Conservation (phyloP, 2,329 filamentous ascomycete genomes). For the Colletotrichum cuscutae region DNA sequence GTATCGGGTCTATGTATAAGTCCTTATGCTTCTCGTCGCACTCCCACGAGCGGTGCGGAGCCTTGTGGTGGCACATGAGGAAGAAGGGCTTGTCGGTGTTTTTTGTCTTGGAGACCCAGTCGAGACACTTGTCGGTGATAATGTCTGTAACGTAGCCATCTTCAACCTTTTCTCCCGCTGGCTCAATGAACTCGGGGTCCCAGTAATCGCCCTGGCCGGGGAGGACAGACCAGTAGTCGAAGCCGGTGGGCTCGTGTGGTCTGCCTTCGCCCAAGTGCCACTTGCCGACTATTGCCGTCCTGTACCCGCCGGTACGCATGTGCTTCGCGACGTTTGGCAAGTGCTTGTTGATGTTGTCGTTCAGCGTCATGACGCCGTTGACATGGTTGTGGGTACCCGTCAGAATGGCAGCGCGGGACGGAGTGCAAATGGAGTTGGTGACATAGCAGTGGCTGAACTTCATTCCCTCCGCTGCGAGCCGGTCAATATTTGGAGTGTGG, state of each 20-base stretch:
- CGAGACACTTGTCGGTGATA: slow-evolving; percentile 60
- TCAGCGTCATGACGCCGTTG: slow-evolving; percentile 61
- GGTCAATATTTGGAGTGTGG: slow-evolving; percentile 61
- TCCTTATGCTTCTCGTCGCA: slow-evolving; percentile 58
- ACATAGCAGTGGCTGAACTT: slow-evolving; percentile 64
- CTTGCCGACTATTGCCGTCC: slow-evolving; percentile 64
- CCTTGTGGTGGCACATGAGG: slow-evolving; percentile 67
- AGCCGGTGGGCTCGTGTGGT: slow-evolving; percentile 58
- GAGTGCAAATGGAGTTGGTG: slow-evolving; percentile 64
- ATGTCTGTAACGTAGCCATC: slow-evolving; percentile 62
- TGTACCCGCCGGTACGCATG: slow-evolving; percentile 56
- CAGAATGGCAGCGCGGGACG: slow-evolving; percentile 60
- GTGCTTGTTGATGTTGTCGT: slow-evolving; percentile 59
- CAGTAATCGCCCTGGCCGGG: slow-evolving; percentile 64
- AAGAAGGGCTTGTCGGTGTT: slow-evolving; percentile 58
- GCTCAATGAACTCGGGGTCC: slow-evolving; percentile 60
- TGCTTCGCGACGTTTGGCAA: slow-evolving; percentile 63
- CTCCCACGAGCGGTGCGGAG: slow-evolving; percentile 64
- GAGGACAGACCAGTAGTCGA: slow-evolving; percentile 62
- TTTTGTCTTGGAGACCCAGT: slow-evolving; percentile 48
- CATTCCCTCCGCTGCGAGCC: slow-evolving; percentile 60
- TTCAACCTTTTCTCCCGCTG: slow-evolving; percentile 43
- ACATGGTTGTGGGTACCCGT: slow-evolving; percentile 64
- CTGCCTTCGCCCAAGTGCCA: slow-evolving; percentile 63
- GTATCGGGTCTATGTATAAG: slow-evolving; percentile 57